These are phyloP conservation scores for Sporothrix schenckii DNA, from an alignment of 2,329 filamentous ascomycete genomes.

Conservation along the genomic window DNA sequence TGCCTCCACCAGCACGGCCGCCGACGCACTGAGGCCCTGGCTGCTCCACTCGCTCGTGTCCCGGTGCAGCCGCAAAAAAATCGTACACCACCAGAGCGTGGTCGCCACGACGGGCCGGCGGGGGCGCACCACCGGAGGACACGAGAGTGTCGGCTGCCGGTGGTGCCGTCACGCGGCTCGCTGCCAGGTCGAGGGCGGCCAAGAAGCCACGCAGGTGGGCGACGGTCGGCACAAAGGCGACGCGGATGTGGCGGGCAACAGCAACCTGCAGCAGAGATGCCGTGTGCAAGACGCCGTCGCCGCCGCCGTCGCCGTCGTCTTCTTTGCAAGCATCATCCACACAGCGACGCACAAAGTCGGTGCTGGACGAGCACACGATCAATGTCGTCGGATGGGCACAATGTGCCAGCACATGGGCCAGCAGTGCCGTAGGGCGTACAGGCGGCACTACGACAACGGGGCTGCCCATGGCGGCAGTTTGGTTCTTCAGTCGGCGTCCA, in stretches of 20 bases:
- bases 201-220: constrained; percentile 78
- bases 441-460: constrained; percentile 55
- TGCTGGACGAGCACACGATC: constrained; percentile 68
- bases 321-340: constrained; percentile 42
- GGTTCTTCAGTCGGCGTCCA: neutral
- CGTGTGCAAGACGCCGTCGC: constrained; percentile 52
- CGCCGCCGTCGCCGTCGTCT: constrained; percentile 25
- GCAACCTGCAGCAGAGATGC: constrained; percentile 70
- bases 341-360: constrained; percentile 66
- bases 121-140: neutral
- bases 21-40: constrained; percentile 67
- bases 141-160: constrained; percentile 36
- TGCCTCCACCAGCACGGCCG: constrained; percentile 65
- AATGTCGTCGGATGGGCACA: constrained; percentile 64
- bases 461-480: constrained; percentile 15
- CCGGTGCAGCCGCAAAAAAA: constrained; percentile 64
- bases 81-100: constrained; percentile 63
- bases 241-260: constrained; percentile 67
- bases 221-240: constrained; percentile 74
- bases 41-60: constrained; percentile 74
- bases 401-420: constrained; percentile 64
- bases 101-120: neutral
- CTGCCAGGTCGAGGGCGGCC: constrained; percentile 53
- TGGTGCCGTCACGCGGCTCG: constrained; percentile 47
- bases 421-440: constrained; percentile 61